phyloP scores from a whole-genome alignment of 2,329 filamentous ascomycete genomes.

The Fusarium pseudonygamai region DNA sequence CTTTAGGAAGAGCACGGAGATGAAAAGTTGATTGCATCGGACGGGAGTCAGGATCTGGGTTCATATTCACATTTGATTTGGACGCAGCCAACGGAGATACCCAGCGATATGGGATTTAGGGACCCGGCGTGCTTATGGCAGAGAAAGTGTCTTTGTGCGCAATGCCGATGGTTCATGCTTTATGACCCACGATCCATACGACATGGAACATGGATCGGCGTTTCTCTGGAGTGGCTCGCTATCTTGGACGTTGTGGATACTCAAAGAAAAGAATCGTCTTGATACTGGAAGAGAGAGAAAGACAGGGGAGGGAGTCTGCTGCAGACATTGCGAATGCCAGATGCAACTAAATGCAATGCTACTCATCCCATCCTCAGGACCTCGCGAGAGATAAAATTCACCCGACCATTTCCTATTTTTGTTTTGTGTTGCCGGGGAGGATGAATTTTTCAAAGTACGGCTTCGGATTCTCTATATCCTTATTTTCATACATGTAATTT shows the following conservation, averaged over 20 bases:
- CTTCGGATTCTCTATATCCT: conserved; percentile 44
- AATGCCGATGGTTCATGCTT: conserved; percentile 36
- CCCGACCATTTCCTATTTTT: conserved; percentile 36
- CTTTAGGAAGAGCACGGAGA: conserved; percentile 33
- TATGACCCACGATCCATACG: conserved; percentile 39
- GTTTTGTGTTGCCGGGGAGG: conserved; percentile 40
- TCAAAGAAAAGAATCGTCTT: conserved; percentile 35
- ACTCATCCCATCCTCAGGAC: conserved; percentile 26
- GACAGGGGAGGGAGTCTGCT: conserved; percentile 28
- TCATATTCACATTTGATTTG: conserved; percentile 41
- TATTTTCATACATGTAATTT: conserved; percentile 46
- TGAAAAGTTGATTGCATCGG: conserved; percentile 49
- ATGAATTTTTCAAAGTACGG: conserved; percentile 41
- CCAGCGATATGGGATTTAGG: conserved; percentile 30
- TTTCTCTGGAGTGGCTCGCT: conserved; percentile 38
- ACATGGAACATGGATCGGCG: conserved; percentile 39
- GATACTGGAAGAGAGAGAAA: conserved; percentile 40
- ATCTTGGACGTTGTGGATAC: conserved; percentile 42
- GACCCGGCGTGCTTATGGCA: conserved; percentile 25
- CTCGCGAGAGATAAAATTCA: conserved; percentile 40
- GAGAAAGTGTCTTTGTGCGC: conserved; percentile 32
- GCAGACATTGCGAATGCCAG: conserved; percentile 23
- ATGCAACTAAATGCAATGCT: conserved; percentile 19
- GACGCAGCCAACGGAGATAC: conserved; percentile 37
- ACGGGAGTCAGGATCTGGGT: conserved; percentile 52